Evolutionary conservation across 305 asterid genomes (phyloP), one percentile per base, ranked within the genome.

Genomic region (Fraxinus xanthoxyloides): DNA sequence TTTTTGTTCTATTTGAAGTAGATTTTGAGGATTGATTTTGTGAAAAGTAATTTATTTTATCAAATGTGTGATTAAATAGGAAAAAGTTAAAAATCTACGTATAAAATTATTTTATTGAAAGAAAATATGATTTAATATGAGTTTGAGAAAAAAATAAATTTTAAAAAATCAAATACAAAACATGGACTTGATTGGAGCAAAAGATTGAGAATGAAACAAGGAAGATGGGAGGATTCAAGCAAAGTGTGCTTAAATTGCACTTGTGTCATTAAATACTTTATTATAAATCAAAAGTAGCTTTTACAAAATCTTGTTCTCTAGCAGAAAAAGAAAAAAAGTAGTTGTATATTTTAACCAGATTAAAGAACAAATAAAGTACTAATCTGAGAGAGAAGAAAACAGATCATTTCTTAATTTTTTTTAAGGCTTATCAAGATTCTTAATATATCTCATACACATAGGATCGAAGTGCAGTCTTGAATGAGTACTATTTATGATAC

Each of bases 261-360:
- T 12, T 30, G 77, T 43, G 77, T 81, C 65, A 48, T 61, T 46
- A 40, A 26, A 35, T n/a, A 40, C 76, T 78, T 43, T 43, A 43
- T 10, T 43, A 12, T 4, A 43, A 12, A 43, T 12, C 76, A 72
- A 84, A 82, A 84, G 89, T 69, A 38, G 40, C 86, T 84, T 84
- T 80, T 67, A 28, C 72, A 79, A 63, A 72, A 54, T 81, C 77
- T 81, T 87, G 82, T 82, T 82, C 80, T 82, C 77, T 61, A 43
- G 78, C 75, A 9, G 28, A 63, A 82, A 78, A 82, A 75, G 73
- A 54, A 30, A 72, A 82, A 81, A 79, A 51, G 19, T 32, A 79
- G 19, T 32, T 81, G 30, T 70, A 43, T 43, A 12, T 43, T 43
- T 43, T 43, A 43, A 43, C 17, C 51, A 21, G 79, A 43, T 61